phyloP scores from a whole-genome alignment of 257 asterid genomes.

The Striga asiatica region DNA sequence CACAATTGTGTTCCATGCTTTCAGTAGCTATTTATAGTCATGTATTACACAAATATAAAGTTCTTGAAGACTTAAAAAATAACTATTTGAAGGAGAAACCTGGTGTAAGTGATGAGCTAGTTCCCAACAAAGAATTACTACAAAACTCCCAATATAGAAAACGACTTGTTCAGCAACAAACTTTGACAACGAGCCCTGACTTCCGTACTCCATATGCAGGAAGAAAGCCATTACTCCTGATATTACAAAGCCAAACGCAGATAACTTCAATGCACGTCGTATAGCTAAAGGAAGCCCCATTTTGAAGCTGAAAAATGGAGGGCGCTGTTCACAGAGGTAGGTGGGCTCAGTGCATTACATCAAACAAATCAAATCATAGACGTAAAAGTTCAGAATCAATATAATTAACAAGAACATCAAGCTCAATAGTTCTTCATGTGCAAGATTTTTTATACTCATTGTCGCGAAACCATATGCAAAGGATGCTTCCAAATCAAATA shows the following conservation, averaged over 20 bases:
- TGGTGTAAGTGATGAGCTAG: slow-evolving; percentile 70
- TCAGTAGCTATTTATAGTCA: not conserved
- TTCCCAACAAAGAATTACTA: slow-evolving; percentile 79
- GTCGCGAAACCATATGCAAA: not conserved
- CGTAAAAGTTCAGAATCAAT: not conserved
- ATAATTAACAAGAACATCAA: not conserved
- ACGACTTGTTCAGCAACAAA: slow-evolving; percentile 50
- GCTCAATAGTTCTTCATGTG: not conserved
- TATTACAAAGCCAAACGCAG: slow-evolving; percentile 42
- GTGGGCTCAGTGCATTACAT: slow-evolving; percentile 15
- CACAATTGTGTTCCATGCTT: too few species aligned
- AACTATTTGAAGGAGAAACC: slow-evolving; percentile 31
- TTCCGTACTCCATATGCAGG: slow-evolving; percentile 37
- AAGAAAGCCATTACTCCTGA: slow-evolving; percentile 38
- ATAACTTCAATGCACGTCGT: slow-evolving; percentile 48
- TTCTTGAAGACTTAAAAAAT: not conserved
- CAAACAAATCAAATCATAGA: not conserved
- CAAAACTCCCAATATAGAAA: slow-evolving; percentile 48
- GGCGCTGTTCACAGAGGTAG: slow-evolving; percentile 50
- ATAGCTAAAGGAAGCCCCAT: slow-evolving; percentile 66
- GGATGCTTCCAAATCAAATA: too few species aligned
- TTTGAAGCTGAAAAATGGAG: slow-evolving; percentile 89
- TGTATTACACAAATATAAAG: not conserved
- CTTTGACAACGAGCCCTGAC: slow-evolving; percentile 31
- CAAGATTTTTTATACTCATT: not conserved